Percentiles rank a stretch among this genome's conserved stretches.
Conservation (phyloP, 805 yeast species). For the Monosporozyma siamensis region DNA sequence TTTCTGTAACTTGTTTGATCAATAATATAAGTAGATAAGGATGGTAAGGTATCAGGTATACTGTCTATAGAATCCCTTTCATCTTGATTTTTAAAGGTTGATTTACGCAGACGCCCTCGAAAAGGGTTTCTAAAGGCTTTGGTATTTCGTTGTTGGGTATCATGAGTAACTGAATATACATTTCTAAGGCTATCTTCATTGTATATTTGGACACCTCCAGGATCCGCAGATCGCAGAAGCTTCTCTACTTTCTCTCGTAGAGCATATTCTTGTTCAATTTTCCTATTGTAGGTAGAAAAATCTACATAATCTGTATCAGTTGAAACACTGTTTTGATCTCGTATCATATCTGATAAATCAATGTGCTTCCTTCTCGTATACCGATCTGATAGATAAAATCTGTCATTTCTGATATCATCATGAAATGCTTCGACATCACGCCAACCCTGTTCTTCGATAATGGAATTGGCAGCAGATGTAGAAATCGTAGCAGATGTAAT, state of each 20-base stretch:
- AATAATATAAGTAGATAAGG: slow-evolving; percentile 10
- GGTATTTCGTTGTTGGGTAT: not conserved
- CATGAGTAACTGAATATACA: slow-evolving; percentile 10
- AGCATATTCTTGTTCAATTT: slow-evolving; percentile 28
- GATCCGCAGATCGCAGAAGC: slow-evolving; percentile 10
- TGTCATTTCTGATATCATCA: slow-evolving; percentile 13
- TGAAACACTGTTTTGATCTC: not conserved
- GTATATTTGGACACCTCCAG: slow-evolving; percentile 15
- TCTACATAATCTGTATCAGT: slow-evolving; percentile 15
- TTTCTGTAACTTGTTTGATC: slow-evolving; percentile 18
- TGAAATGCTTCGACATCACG: slow-evolving; percentile 12
- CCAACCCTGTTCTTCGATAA: slow-evolving; percentile 14
- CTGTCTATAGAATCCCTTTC: not conserved
- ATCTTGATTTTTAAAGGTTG: not conserved
- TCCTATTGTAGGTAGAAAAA: slow-evolving; percentile 29
- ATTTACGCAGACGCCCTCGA: not conserved
- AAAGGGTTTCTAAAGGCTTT: not conserved
- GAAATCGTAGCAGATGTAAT: not conserved
- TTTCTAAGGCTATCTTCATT: slow-evolving; percentile 11
- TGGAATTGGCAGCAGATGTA: slow-evolving; percentile 1
- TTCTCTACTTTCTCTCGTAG: slow-evolving; percentile 23
- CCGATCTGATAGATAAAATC: slow-evolving; percentile 18
- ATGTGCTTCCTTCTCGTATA: slow-evolving; percentile 8
- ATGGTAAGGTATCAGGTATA: not conserved
- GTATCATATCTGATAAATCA: slow-evolving; percentile 2